These are phyloP conservation scores for Leptographium procerum DNA, from an alignment of 2,329 filamentous ascomycete species.

Conservation along the genomic window DNA sequence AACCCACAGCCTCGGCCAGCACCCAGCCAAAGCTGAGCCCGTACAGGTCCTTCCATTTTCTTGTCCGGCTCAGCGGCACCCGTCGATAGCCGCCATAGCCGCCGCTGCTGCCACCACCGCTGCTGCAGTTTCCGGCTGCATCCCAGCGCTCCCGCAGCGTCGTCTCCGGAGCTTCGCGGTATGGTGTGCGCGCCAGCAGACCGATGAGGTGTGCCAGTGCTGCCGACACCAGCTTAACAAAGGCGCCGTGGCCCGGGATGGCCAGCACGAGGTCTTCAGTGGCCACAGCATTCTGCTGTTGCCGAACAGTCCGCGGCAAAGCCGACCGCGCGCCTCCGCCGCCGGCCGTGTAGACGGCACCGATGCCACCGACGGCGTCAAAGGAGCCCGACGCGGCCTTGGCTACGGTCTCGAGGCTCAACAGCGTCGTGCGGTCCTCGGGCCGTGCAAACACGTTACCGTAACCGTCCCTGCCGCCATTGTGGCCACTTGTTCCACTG, in stretches of 20 bases:
- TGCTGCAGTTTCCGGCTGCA: conserved; percentile 32
- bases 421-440: conserved; percentile 42
- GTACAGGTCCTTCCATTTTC: conserved; percentile 60
- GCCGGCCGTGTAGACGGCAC: conserved; percentile 52
- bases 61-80: conserved; percentile 50
- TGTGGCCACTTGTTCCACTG: too few relatives aligned
- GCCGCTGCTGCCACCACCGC: conserved; percentile 32
- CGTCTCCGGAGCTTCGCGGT: conserved; percentile 50
- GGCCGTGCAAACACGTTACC: conserved; percentile 31
- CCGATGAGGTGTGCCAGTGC: conserved; percentile 50
- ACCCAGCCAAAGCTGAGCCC: conserved; percentile 63
- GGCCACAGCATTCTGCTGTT: not conserved
- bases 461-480: conserved; percentile 13
- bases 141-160: conserved; percentile 60
- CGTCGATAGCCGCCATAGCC: conserved; percentile 33
- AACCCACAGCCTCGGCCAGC: conserved; percentile 57
- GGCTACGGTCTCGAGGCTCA: conserved; percentile 51
- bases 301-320: conserved; percentile 27
- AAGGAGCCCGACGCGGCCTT: conserved; percentile 56
- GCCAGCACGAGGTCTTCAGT: conserved; percentile 40
- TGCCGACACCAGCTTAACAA: conserved; percentile 52
- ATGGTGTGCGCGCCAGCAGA: conserved; percentile 46
- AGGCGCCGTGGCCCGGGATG: conserved; percentile 54
- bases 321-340: conserved; percentile 33
- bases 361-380: conserved; percentile 57